Evolutionary conservation across 768 basidiomycete species (phyloP), one percentile per base, ranked within the genome.

Genomic region (Gymnopilus junonius): DNA sequence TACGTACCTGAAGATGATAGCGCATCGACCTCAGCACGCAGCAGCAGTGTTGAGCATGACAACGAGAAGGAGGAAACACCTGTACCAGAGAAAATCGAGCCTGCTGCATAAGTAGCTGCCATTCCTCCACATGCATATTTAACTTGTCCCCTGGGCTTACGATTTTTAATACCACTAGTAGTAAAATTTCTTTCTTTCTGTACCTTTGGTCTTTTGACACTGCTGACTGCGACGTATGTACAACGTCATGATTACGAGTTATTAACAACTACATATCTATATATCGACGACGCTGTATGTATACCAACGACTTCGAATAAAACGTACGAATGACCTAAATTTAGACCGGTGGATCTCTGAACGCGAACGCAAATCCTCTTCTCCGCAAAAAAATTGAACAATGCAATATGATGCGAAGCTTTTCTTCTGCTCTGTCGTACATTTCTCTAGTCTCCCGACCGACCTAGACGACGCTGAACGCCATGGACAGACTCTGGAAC

Each of bases 11-110:
- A 57, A 34, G 48, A 51, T 32, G 48, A 51, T 17, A 8, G 4
- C 20, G 23, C 48, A 14, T 51, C 48, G 4, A 10, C 54, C 15
- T 60, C 63, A 10, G 48, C 55, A n/a, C n/a, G n/a, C n/a, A n/a
- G n/a, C 46, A 61, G 48, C 46, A 65, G 64, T 39, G 55, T 60
- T 15, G 48, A 51, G 48, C 23, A 29, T 17, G 50, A 40, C 12
- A 59, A 61, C 37, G 60, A 63, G 32, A 29, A 40, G 25, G 11
- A 29, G 4, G 32, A 31, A 6, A 10, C 23, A 11, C 42, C 60
- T 32, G 35, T 37, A 27, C 48, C 58, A 27, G 31, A 51, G 27
- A 39, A 35, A 23, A 20, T n/a, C 8, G 48, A 29, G 8, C 11
- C 48, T 31, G 15, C 29, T 20, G n/a, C 46, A 1, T 12, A 39